A percentile compares a stretch with the other conserved stretches of the same genome.
Evolutionary conservation across 1,284 basidiomycete genomes (phyloP).

Genomic region (Gomphus bonarii): DNA sequence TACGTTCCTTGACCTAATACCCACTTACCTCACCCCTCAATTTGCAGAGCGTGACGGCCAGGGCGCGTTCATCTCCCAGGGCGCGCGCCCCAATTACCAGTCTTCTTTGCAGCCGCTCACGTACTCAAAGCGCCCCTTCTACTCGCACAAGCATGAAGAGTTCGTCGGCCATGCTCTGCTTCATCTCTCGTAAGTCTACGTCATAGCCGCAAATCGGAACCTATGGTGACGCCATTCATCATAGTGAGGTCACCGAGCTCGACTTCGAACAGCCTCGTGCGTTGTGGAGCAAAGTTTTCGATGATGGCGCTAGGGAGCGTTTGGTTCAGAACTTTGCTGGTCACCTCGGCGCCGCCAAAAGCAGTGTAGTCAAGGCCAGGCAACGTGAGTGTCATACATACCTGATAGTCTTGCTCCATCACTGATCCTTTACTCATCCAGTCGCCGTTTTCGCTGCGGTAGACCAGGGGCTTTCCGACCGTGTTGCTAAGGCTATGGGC

Average conservation of each 20-base stretch:
- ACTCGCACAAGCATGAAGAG: slow-evolving; percentile 51
- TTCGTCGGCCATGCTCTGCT: slow-evolving; percentile 66
- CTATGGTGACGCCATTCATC: neutral
- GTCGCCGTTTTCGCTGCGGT: slow-evolving; percentile 77
- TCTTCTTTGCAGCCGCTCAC: slow-evolving; percentile 57
- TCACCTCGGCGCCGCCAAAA: slow-evolving; percentile 62
- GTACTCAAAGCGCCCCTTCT: slow-evolving; percentile 36
- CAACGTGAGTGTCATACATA: slow-evolving; percentile 42
- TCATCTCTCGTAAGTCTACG: slow-evolving; percentile 59
- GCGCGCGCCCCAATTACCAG: slow-evolving; percentile 78
- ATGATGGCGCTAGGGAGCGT: slow-evolving; percentile 53
- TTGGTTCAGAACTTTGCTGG: slow-evolving; percentile 71
- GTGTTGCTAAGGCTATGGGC: slow-evolving; percentile 66
- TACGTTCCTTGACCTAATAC: neutral
- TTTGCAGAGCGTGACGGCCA: slow-evolving; percentile 48
- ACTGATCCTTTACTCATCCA: slow-evolving; percentile 20
- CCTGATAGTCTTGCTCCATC: neutral
- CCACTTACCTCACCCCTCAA: neutral
- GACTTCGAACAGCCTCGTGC: slow-evolving; percentile 89
- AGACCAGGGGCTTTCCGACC: slow-evolving; percentile 58
- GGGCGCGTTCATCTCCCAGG: slow-evolving; percentile 71
- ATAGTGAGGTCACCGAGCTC: slow-evolving; percentile 29
- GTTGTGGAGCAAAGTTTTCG: slow-evolving; percentile 73
- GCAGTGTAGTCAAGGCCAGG: slow-evolving; percentile 50
- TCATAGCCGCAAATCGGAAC: neutral